Evolutionary conservation across 148 eudicot species (phyloP).

Genomic region (Beta vulgaris): DNA sequence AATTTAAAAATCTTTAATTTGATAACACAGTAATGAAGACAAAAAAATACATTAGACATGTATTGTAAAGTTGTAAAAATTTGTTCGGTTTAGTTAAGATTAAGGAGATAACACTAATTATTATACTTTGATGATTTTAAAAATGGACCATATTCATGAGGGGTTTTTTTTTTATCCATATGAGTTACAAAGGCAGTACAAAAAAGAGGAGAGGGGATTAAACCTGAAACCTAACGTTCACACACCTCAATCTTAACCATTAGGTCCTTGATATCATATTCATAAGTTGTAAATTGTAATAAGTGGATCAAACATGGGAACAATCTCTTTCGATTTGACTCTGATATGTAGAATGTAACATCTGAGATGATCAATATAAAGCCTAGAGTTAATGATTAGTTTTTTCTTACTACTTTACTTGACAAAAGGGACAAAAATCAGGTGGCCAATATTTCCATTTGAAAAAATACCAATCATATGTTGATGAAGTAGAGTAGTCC

Average conservation of each 20-base stretch:
- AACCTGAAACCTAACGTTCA: no score
- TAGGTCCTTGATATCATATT: no score
- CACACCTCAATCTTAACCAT: no score
- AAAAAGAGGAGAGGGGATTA: no score
- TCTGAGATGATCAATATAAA: constrained; percentile 5
- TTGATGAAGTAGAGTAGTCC: not conserved
- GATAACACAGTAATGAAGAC: constrained; percentile 5
- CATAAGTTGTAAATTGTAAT: not conserved
- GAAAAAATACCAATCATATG: not conserved
- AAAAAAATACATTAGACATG: not conserved
- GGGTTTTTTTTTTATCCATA: no score
- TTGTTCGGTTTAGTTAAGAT: no score
- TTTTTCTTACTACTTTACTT: not conserved
- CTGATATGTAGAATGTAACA: not conserved
- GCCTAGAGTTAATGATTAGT: constrained; percentile 9
- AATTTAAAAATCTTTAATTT: no score
- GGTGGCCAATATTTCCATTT: constrained; percentile 14
- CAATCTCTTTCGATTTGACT: constrained; percentile 23
- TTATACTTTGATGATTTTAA: not conserved
- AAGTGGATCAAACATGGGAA: not conserved
- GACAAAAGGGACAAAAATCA: constrained; percentile 15
- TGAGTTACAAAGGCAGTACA: no score
- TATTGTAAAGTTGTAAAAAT: no score
- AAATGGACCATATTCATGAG: constrained; percentile 4
- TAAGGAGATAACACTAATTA: not conserved